Evolutionary conservation across 805 yeast species (phyloP).

Genomic region (Kazachstania psychrophila): DNA sequence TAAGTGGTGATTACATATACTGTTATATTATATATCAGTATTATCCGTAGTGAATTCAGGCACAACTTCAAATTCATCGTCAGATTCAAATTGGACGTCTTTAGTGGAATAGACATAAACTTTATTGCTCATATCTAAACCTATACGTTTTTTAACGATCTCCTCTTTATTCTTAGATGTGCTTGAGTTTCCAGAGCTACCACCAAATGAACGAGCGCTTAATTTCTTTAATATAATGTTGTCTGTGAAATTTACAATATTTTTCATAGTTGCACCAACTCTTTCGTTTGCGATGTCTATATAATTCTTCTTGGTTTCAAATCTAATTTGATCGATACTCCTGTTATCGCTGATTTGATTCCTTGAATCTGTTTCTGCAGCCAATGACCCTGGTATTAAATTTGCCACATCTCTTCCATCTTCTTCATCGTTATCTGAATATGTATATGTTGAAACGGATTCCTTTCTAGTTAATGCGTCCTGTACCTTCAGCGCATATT

Average conservation of each 20-base stretch:
- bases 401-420: background rate
- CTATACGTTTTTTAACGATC: slow-evolving; percentile 21
- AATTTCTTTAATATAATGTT: slow-evolving; percentile 48
- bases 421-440: background rate
- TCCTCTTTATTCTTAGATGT: slow-evolving; percentile 15
- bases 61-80: background rate
- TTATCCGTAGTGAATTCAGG: too few relatives aligned
- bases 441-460: background rate
- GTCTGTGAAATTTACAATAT: slow-evolving; percentile 41
- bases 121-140: slow-evolving; percentile 27
- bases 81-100: slow-evolving; percentile 32
- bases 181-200: slow-evolving; percentile 19
- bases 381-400: background rate
- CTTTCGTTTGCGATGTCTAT: slow-evolving; percentile 17
- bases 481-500: slow-evolving; percentile 23
- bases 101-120: slow-evolving; percentile 37
- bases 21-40: too few relatives aligned
- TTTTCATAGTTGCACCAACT: slow-evolving; percentile 28
- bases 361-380: background rate
- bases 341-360: slow-evolving; percentile 6
- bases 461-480: slow-evolving; percentile 17
- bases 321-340: slow-evolving; percentile 16
- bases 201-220: slow-evolving; percentile 43
- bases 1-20: too few relatives aligned
- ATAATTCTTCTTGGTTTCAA: slow-evolving; percentile 12